A percentile compares a stretch with the other conserved stretches of the same genome.
Evolutionary conservation across 805 yeast species (phyloP).

Genomic region (Kazachstania taianensis): DNA sequence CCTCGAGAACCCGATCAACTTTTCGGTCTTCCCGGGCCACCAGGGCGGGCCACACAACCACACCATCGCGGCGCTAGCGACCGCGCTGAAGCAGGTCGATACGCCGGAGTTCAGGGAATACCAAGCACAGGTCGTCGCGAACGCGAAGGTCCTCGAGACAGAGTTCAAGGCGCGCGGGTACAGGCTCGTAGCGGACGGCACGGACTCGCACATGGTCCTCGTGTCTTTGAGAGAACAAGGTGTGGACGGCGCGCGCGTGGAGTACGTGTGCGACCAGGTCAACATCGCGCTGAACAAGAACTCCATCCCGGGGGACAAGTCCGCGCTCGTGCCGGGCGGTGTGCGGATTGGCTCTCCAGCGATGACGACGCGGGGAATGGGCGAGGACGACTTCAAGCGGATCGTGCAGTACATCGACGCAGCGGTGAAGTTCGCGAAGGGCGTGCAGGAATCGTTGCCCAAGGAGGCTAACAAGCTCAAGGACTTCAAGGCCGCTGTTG

Average conservation of each 20-base stretch:
- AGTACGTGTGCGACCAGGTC: conserved; percentile 85
- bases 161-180: conserved; percentile 66
- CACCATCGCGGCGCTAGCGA: conserved; percentile 94
- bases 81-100: conserved; percentile 89
- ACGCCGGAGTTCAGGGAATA: conserved; percentile 85
- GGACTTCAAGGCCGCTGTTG: conserved; percentile 83
- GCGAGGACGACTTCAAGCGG: conserved; percentile 72
- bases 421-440: conserved; percentile 67
- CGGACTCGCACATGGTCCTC: conserved; percentile 94
- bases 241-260: conserved; percentile 95
- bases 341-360: conserved; percentile 98
- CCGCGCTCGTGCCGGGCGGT: conserved; percentile 95
- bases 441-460: conserved; percentile 71
- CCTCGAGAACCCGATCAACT: conserved; percentile 89
- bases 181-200: conserved; percentile 84
- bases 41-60: conserved; percentile 99
- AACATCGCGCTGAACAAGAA: conserved; percentile 96
- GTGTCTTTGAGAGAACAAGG: conserved; percentile 81
- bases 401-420: conserved; percentile 73
- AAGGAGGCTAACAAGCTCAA: conserved; percentile 88
- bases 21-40: conserved; percentile 98
- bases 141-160: conserved; percentile 74
- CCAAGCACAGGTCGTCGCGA: conserved; percentile 78
- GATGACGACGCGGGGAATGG: conserved; percentile 95
- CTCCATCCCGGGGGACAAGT: conserved; percentile 95